Conservation (phyloP, 129 eudicot genomes). For the Centrapalus pauciflorus region DNA sequence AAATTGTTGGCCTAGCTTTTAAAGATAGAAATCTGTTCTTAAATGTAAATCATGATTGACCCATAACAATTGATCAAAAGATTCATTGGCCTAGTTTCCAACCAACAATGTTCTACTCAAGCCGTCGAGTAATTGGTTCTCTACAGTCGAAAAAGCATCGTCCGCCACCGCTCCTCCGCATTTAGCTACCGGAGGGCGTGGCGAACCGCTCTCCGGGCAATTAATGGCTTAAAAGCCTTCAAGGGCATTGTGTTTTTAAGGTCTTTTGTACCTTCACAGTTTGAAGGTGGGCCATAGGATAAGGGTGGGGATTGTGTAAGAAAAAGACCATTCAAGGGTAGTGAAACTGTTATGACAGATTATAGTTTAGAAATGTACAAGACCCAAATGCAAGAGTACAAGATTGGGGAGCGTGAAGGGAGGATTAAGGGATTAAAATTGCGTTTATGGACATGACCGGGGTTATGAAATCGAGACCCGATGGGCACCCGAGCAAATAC, state of each 20-base stretch:
- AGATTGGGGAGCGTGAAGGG: conserved; percentile 41
- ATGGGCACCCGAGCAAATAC: conserved; percentile 80
- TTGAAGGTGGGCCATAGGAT: conserved; percentile 73
- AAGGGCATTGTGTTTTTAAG: conserved; percentile 58
- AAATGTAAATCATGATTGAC: no score
- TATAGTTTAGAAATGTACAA: conserved; percentile 48
- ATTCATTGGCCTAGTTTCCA: no score
- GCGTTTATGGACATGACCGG: conserved; percentile 55
- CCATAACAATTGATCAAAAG: no score
- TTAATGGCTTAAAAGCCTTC: conserved; percentile 32
- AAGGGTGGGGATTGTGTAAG: conserved; percentile 75
- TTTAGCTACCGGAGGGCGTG: conserved; percentile 68
- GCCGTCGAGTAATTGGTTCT: conserved; percentile 49
- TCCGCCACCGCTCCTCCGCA: conserved; percentile 31
- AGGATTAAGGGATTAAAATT: conserved; percentile 36
- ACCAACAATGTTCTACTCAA: conserved; percentile 54
- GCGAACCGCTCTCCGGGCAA: conserved; percentile 52
- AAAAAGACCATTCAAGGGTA: conserved; percentile 47
- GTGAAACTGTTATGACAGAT: conserved; percentile 40
- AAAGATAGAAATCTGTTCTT: no score
- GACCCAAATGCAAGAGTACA: conserved; percentile 61
- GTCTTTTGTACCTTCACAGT: conserved; percentile 71
- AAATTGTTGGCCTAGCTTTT: no score
- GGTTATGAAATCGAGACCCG: conserved; percentile 63
- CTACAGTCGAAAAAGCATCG: conserved; percentile 38